Evolutionary conservation across 2,329 filamentous ascomycete genomes (phyloP).

Genomic region (Colletotrichum cuscutae): DNA sequence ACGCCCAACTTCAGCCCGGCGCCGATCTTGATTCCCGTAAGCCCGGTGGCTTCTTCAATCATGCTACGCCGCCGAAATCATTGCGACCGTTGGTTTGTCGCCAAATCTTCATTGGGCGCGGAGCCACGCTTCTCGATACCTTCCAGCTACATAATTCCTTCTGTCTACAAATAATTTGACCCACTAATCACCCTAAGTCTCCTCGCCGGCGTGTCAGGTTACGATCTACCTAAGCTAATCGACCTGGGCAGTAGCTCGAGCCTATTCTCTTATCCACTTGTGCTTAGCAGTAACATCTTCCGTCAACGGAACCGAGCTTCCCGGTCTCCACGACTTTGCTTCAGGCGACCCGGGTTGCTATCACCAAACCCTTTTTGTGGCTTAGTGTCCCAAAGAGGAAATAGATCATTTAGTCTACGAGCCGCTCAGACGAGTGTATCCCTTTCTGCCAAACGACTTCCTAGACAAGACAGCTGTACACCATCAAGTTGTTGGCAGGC

Average conservation of each 20-base stretch:
- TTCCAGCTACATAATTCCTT: neutral
- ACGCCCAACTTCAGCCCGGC: neutral
- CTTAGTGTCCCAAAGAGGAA: slow-evolving; percentile 6
- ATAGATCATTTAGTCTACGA: neutral
- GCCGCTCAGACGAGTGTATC: slow-evolving; percentile 19
- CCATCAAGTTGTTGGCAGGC: slow-evolving; percentile 14
- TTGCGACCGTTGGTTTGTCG: neutral
- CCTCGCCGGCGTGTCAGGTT: slow-evolving; percentile 15
- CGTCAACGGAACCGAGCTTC: neutral
- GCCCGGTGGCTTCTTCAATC: neutral
- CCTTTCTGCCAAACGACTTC: slow-evolving; percentile 15
- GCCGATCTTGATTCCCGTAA: slow-evolving; percentile 12
- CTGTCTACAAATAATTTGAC: neutral
- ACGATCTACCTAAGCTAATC: slow-evolving; percentile 6
- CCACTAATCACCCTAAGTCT: neutral
- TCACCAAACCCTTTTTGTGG: neutral
- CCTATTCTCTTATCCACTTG: neutral
- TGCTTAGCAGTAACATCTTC: neutral
- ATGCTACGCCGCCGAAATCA: neutral
- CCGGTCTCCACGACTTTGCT: neutral
- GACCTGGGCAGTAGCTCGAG: slow-evolving; percentile 6
- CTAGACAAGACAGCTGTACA: slow-evolving; percentile 24
- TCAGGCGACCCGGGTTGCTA: neutral
- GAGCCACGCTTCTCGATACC: neutral
- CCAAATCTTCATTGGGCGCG: neutral